Conservation (phyloP, 2,329 filamentous ascomycete genomes). For the Penicillium rolfsii region DNA sequence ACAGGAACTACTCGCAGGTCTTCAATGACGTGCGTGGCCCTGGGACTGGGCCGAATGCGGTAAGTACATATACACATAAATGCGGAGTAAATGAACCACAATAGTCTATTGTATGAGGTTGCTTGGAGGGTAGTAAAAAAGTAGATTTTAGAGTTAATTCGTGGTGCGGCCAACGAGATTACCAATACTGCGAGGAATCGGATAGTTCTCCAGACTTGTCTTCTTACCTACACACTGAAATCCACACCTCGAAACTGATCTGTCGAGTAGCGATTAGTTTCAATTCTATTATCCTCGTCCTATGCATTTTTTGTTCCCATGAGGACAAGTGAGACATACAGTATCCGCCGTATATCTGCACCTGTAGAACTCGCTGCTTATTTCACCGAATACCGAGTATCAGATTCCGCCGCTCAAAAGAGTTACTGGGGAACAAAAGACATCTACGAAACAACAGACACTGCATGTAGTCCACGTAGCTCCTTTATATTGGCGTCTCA, state of each 20-base stretch:
- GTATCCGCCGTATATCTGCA: too few relatives aligned
- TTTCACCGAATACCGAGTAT: background rate
- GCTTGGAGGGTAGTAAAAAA: background rate
- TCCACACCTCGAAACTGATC: background rate
- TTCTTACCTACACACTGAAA: background rate
- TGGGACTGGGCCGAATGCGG: slow-evolving; percentile 4
- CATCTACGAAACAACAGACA: background rate
- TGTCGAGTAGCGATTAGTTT: background rate
- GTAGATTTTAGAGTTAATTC: background rate
- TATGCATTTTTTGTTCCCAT: too few relatives aligned
- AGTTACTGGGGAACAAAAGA: background rate
- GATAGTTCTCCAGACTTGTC: background rate
- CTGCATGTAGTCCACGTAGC: background rate
- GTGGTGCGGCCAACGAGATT: background rate
- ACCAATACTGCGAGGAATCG: background rate
- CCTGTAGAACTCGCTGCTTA: background rate
- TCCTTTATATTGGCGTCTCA: background rate
- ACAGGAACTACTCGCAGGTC: background rate
- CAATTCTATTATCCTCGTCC: too few relatives aligned
- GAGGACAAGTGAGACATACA: too few relatives aligned
- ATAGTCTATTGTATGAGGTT: background rate
- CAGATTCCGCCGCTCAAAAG: background rate
- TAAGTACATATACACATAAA: background rate
- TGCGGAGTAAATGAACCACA: background rate
- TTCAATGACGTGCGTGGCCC: slow-evolving; percentile 1